Conservation (phyloP, 2,329 filamentous ascomycete species). For the Ophiocordyceps camponoti-saundersi region DNA sequence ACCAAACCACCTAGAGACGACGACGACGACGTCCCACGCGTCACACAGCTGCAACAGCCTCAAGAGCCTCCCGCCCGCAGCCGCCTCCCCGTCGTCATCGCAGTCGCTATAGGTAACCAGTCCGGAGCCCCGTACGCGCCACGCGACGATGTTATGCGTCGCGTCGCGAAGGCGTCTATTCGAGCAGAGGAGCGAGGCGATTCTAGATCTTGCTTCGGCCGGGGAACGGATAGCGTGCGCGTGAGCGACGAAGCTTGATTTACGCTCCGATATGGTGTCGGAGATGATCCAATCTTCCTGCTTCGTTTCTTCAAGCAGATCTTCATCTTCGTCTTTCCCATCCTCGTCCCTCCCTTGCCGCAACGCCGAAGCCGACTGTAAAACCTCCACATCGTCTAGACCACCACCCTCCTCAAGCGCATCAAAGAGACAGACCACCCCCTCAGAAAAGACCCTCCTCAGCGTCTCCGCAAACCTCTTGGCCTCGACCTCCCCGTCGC, state of each 20-base stretch:
- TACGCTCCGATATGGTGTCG: conserved; percentile 59
- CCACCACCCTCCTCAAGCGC: conserved; percentile 61
- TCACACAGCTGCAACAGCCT: conserved; percentile 93
- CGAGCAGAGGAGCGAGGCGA: conserved; percentile 60
- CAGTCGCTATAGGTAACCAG: conserved; percentile 58
- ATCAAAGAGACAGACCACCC: conserved; percentile 77
- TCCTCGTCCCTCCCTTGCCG: neutral
- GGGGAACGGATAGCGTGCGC: conserved; percentile 53
- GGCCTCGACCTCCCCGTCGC: conserved; percentile 57
- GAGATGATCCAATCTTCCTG: conserved; percentile 50
- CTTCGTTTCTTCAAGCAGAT: conserved; percentile 4
- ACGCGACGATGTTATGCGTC: conserved; percentile 91
- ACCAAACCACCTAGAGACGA: conserved; percentile 92
- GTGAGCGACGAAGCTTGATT: conserved; percentile 75
- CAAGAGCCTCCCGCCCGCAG: conserved; percentile 69
- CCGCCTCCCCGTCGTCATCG: conserved; percentile 90
- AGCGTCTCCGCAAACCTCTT: conserved; percentile 51
- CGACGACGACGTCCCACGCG: conserved; percentile 80
- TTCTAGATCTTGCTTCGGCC: conserved; percentile 49
- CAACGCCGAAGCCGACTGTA: neutral
- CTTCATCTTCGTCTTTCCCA: conserved; percentile 6
- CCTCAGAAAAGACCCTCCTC: conserved; percentile 48
- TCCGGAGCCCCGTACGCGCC: conserved; percentile 50
- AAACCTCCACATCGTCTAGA: neutral
- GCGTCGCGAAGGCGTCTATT: conserved; percentile 76